Base-by-base conservation (phyloP, 108 stramenopile species). In the Pinguiococcus pyrenoidosus region DNA sequence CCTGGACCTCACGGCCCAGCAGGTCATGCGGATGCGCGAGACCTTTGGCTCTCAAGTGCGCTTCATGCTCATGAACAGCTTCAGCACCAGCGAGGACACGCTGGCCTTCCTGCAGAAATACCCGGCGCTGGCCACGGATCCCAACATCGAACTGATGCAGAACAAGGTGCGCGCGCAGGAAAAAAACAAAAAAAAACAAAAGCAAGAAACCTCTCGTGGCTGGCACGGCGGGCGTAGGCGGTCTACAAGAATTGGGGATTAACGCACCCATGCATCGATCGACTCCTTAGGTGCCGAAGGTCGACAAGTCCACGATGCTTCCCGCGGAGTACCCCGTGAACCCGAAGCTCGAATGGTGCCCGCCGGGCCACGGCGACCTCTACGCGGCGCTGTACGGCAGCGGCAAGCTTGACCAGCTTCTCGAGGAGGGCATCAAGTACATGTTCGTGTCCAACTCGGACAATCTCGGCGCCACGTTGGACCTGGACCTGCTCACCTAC, bases 381-480 rank as follows among this genome's bases (percentile, higher is more conserved):
- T 99, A 97, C 63, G 89, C 95, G 28, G 93, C 95, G 32, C 74
- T 99, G 20, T 78, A 85, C 37, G 93, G 92, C 21, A 90, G 87
- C 1, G 98, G 95, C 10, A 63, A 77, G 36, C 82, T 99, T 26
- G 91, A 91, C 51, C 50, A 51, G 49, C 83, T 99, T 36, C 77
- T 97, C 37, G 62, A 60, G n/a, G 76, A 64, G 24, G 98, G 98
- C 30, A 81, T 84, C 80, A 93, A 92, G 62, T 99, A 97, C 81
- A 87, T 99, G 89, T 99, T 96, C 57, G 93, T 99, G 58, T 86
- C 84, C 48, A 99, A 99, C 78, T 92, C 91, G 21, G 98, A 99
- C 71, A 99, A 99, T 69, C 87, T 99, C 4, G 98, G 98, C 32
- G 98, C 95, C 12, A 91, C 89, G 29, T 73, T 96, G 22, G 93